Percentiles rank a stretch among this genome's conserved stretches.
phyloP scores from a whole-genome alignment of 371 early-diverging fungal genomes.

The Blakeslea trispora region DNA sequence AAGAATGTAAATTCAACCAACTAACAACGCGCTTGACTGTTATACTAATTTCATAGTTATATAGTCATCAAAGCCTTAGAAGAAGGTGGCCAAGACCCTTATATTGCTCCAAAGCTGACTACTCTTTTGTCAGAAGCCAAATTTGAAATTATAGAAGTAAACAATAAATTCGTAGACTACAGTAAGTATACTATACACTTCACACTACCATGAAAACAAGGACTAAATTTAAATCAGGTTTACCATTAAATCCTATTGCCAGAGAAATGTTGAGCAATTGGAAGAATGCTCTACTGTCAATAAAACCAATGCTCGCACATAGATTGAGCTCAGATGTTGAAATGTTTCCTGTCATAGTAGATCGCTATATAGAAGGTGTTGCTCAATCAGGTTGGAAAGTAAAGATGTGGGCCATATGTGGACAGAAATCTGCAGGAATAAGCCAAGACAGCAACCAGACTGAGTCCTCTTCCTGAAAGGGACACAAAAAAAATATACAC shows the following conservation, averaged over 20 bases:
- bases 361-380: constrained; percentile 39
- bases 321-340: constrained; percentile 27
- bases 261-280: constrained; percentile 45
- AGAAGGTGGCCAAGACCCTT: constrained; percentile 41
- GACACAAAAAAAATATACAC: too few relatives aligned
- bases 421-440: constrained; percentile 20
- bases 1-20: constrained; percentile 13
- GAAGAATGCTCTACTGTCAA: constrained; percentile 37
- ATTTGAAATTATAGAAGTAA: constrained; percentile 30
- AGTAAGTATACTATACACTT: constrained; percentile 17
- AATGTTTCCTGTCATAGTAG: constrained; percentile 25
- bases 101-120: constrained; percentile 34
- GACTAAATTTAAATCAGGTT: constrained; percentile 13
- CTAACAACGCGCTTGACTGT: too few relatives aligned
- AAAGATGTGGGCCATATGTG: constrained; percentile 32
- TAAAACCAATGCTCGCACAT: constrained; percentile 36
- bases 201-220: too few relatives aligned
- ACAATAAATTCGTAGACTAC: constrained; percentile 26
- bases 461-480: too few relatives aligned
- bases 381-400: constrained; percentile 34
- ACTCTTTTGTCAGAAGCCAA: constrained; percentile 19
- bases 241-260: constrained; percentile 32
- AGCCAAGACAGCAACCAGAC: background rate
- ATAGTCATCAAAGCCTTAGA: constrained; percentile 33
- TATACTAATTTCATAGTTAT: background rate